Conservation (phyloP, 345 rosid species). For the Erucastrum elatum region DNA sequence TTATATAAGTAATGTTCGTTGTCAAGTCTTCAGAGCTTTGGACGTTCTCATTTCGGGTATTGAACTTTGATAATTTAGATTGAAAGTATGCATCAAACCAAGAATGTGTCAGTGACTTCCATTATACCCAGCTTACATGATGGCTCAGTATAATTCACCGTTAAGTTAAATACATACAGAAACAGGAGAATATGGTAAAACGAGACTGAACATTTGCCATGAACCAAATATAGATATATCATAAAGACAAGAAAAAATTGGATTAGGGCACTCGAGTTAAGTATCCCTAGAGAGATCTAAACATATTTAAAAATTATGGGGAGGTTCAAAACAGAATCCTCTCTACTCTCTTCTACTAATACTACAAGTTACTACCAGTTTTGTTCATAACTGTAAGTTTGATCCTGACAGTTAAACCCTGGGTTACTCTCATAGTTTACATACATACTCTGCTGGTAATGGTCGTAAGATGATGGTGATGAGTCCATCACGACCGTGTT, state of each 20-base stretch:
- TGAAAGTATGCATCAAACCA: no score
- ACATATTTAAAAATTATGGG: slow-evolving; percentile 33
- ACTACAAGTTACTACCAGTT: slow-evolving; percentile 14
- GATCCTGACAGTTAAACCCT: slow-evolving; percentile 32
- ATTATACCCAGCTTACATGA: not conserved
- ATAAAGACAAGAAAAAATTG: slow-evolving; percentile 17
- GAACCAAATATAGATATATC: slow-evolving; percentile 26
- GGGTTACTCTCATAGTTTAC: slow-evolving; percentile 50
- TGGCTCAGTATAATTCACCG: not conserved
- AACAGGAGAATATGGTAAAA: not conserved
- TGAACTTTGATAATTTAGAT: no score
- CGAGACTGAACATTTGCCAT: slow-evolving; percentile 28
- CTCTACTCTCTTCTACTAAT: slow-evolving; percentile 34
- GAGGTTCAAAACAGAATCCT: slow-evolving; percentile 35
- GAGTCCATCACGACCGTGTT: slow-evolving; percentile 33
- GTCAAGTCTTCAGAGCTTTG: no score
- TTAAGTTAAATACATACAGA: not conserved
- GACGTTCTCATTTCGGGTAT: no score
- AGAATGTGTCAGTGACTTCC: no score
- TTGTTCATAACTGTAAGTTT: slow-evolving; percentile 43
- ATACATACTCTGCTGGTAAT: slow-evolving; percentile 42
- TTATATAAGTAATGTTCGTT: no score
- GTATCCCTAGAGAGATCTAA: slow-evolving; percentile 34
- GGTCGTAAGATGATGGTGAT: slow-evolving; percentile 9
- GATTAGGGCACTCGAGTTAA: slow-evolving; percentile 38